Evolutionary conservation across 768 basidiomycete genomes (phyloP), one percentile per base, ranked within the genome.

Genomic region (Lentinula sp.): DNA sequence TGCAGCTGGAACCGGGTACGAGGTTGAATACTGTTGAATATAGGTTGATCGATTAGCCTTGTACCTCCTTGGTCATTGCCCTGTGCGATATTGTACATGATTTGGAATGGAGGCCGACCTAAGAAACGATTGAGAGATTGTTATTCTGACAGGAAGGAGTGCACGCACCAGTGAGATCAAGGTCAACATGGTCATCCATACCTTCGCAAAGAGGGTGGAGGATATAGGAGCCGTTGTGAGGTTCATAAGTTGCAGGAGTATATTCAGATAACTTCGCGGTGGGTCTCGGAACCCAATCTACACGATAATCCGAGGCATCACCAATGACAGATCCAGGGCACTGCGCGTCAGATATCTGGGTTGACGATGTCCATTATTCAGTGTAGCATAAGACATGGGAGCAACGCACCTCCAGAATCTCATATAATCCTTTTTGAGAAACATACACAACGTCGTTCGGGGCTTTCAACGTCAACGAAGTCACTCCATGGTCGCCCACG

Each of bases 71-170:
- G 76, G 8, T 87, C 88, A 57, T 77, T 80, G 56, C 86, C 81
- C 69, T 84, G 81, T 0, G 88, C 91, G 58, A 93, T 84, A 65
- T 92, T 90, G 72, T 95, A 97, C 81, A 84, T 88, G 63, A 96
- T 86, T 70, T 96, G 88, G 82, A 95, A 98, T 0, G 95, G 95
- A n/a, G 93, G 87, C 20, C 87, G 85, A 55, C 95, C 95, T 91
- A 39, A 41, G 1, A n/a, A 35, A 57, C 3, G 8, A 49, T 33
- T 39, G 43, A 23, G 42, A 20, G 9, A 61, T 8, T 20, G 49
- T 15, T 50, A 16, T 23, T 18, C 28, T 10, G 32, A 36, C 6
- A 45, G 41, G 16, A 28, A 41, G 12, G 41, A 32, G 15, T 15
- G 18, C 20, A 68, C 77, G 39, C 59, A 88, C 93, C 93, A 57